A percentile compares a stretch with the other conserved stretches of the same genome.
phyloP scores from a whole-genome alignment of 2,329 filamentous ascomycete species.

The Aspergillus niger region DNA sequence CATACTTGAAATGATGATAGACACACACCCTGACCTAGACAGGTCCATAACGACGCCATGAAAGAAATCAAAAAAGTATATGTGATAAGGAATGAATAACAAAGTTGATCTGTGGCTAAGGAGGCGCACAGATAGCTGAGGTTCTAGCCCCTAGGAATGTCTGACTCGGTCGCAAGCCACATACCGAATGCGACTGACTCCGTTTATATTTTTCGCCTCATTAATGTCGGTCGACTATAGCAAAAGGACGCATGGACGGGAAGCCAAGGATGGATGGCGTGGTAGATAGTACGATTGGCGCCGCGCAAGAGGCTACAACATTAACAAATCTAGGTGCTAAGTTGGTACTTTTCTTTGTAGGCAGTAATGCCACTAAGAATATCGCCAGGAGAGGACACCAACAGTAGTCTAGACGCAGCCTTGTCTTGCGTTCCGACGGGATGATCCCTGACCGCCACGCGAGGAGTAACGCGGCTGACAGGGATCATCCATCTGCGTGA shows the following conservation, averaged over 20 bases:
- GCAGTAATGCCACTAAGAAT: not conserved
- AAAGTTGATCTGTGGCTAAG: not conserved
- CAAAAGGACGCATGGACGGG: conserved; percentile 8
- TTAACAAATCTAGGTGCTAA: no score
- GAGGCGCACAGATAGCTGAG: not conserved
- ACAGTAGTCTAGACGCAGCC: conserved; percentile 15
- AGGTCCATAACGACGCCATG: not conserved
- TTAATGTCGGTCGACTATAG: not conserved
- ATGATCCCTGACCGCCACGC: conserved; percentile 17
- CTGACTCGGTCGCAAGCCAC: conserved; percentile 17
- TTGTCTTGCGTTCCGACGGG: conserved; percentile 7
- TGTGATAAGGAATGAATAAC: not conserved
- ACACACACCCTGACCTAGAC: not conserved
- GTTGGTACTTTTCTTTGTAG: no score
- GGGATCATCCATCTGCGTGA: conserved; percentile 23
- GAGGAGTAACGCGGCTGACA: conserved; percentile 31
- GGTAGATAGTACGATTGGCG: not conserved
- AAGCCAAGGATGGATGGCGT: conserved; percentile 7
- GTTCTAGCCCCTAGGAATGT: not conserved
- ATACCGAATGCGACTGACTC: conserved; percentile 13
- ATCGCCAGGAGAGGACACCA: not conserved
- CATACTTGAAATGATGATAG: not conserved
- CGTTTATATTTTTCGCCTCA: not conserved
- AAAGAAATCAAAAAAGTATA: no score
- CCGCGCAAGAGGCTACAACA: no score